A percentile compares a stretch with the other conserved stretches of the same genome.
These are phyloP conservation scores for Lycium ferocissimum DNA, from an alignment of 257 asterid genomes.

Conservation along the genomic window DNA sequence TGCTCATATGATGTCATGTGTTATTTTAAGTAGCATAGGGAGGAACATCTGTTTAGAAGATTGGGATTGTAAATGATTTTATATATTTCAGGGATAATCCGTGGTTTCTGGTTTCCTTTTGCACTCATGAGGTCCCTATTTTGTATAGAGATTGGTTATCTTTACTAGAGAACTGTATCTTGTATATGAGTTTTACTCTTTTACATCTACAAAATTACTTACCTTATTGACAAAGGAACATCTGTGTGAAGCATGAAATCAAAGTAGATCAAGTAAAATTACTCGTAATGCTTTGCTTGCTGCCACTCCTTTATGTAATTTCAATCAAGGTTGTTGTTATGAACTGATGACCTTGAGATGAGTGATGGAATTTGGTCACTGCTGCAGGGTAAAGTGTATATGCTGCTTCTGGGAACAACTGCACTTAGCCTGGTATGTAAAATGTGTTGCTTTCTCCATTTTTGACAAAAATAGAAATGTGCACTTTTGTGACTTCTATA, in stretches of 20 bases:
- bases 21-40: constrained; percentile 28
- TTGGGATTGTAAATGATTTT: not conserved
- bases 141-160: not conserved
- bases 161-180: not conserved
- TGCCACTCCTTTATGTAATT: not conserved
- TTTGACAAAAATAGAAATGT: constrained; percentile 26
- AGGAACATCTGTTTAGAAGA: not conserved
- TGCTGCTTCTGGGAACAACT: constrained; percentile 87
- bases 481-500: constrained; percentile 10
- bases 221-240: not conserved
- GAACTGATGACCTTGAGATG: constrained; percentile 19
- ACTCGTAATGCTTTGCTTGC: not conserved
- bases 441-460: constrained; percentile 27
- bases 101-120: not conserved
- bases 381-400: constrained; percentile 71
- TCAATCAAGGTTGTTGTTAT: constrained; percentile 27
- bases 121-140: not conserved
- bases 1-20: constrained; percentile 4
- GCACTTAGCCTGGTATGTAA: constrained; percentile 80
- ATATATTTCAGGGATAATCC: not conserved
- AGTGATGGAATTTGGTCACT: constrained; percentile 31
- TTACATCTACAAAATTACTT: not conserved
- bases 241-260: not conserved
- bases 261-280: constrained; percentile 7
- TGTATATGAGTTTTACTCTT: not conserved